Conservation (phyloP, 1,139 yeast species). For the Pneumocystis murina region DNA sequence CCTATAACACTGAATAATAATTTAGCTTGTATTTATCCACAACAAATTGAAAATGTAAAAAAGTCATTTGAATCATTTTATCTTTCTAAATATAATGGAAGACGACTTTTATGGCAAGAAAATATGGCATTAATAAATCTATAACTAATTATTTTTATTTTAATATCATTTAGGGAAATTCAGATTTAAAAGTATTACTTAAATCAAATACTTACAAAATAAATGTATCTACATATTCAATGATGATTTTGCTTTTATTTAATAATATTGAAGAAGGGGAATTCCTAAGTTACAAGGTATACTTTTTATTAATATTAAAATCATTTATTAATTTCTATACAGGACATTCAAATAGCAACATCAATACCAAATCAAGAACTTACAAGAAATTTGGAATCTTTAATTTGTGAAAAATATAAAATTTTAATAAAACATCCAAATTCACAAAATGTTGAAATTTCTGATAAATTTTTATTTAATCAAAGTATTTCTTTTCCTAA, state of each 20-base stretch:
- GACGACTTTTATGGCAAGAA: conserved; percentile 71
- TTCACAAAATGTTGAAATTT: conserved; percentile 44
- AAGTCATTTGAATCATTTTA: conserved; percentile 37
- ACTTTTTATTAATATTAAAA: not conserved
- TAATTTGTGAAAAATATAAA: conserved; percentile 71
- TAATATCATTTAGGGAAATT: conserved; percentile 59
- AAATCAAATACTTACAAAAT: conserved; percentile 62
- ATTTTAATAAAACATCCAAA: conserved; percentile 57
- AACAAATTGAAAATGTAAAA: conserved; percentile 31
- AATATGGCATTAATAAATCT: conserved; percentile 23
- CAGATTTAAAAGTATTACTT: conserved; percentile 37
- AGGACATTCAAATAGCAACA: conserved; percentile 51
- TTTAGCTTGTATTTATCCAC: conserved; percentile 41
- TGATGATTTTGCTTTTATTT: conserved; percentile 59
- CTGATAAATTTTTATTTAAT: conserved; percentile 57
- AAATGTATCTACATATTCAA: conserved; percentile 68
- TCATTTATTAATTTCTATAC: conserved; percentile 36
- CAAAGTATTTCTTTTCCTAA: conserved; percentile 56
- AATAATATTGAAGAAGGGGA: conserved; percentile 36
- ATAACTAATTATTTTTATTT: conserved; percentile 20
- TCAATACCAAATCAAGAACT: conserved; percentile 60
- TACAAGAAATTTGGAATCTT: conserved; percentile 63
- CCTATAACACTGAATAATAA: conserved; percentile 41
- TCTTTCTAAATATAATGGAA: conserved; percentile 50
- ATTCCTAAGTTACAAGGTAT: not conserved